phyloP scores from a whole-genome alignment of 139 green algal genomes.

The Klebsormidium nitens region DNA sequence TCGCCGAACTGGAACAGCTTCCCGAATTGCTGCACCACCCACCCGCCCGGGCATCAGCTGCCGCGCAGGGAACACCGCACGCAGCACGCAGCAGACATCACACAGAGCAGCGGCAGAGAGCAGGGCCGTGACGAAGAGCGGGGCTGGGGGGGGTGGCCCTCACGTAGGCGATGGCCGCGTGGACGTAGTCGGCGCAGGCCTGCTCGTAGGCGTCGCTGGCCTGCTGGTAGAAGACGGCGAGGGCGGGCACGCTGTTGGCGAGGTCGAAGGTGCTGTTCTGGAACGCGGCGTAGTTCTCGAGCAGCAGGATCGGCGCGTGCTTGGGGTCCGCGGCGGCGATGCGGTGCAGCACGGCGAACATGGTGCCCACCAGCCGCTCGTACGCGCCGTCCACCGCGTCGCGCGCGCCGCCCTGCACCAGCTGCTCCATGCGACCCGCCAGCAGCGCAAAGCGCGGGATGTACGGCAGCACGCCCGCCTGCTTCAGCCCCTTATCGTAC shows the following conservation, averaged over 20 bases:
- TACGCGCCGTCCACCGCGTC: conserved; percentile 36
- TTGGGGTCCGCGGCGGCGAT: conserved; percentile 21
- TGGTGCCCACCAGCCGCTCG: conserved; percentile 25
- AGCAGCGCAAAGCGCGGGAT: conserved; percentile 19
- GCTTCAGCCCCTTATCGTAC: conserved; percentile 20
- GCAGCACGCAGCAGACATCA: too few relatives aligned
- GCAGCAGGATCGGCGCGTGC: conserved; percentile 17
- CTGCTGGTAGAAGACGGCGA: conserved; percentile 21
- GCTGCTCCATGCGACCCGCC: conserved; percentile 21
- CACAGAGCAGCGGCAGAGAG: too few relatives aligned
- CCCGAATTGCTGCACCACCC: conserved; percentile 16
- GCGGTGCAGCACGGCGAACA: conserved; percentile 23
- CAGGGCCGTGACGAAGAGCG: too few relatives aligned
- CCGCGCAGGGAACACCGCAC: too few relatives aligned
- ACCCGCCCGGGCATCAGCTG: not conserved
- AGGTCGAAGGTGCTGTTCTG: conserved; percentile 35
- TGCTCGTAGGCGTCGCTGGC: conserved; percentile 31
- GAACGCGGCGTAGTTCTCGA: conserved; percentile 38
- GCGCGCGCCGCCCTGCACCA: conserved; percentile 1
- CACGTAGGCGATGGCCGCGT: conserved; percentile 18
- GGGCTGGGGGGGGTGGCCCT: too few relatives aligned
- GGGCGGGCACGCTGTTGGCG: conserved; percentile 7
- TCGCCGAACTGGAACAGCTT: conserved; percentile 10
- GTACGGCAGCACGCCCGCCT: conserved; percentile 20
- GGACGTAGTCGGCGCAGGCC: conserved; percentile 26